Percentiles rank a stretch among this genome's conserved stretches.
phyloP scores from a whole-genome alignment of 2,329 filamentous ascomycete genomes.

The Neodidymelliopsis sp. region DNA sequence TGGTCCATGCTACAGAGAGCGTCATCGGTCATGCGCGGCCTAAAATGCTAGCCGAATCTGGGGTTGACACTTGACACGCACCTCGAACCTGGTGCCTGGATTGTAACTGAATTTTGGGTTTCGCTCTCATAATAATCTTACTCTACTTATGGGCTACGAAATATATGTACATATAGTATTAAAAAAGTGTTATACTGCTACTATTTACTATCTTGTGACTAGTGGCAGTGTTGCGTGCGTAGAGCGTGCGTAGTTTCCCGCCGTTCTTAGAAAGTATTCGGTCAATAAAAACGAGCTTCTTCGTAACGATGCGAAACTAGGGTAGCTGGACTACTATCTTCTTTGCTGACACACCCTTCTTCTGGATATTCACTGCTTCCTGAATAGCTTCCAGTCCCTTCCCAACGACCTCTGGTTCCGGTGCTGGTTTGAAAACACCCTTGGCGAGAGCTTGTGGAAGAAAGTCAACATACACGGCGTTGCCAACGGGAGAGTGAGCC shows the following conservation, averaged over 20 bases:
- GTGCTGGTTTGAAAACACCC: conserved; percentile 22
- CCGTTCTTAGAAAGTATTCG: too few species aligned
- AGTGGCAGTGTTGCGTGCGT: too few species aligned
- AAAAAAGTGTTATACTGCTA: too few species aligned
- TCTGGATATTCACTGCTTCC: conserved; percentile 15
- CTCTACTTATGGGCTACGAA: too few species aligned
- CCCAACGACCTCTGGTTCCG: conserved; percentile 20
- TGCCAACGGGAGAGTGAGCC: conserved; percentile 4
- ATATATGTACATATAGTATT: too few species aligned
- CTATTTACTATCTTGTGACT: too few species aligned
- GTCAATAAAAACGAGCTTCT: too few species aligned
- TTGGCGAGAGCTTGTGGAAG: conserved; percentile 21
- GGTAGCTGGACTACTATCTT: conserved; percentile 29
- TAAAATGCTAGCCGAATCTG: conserved; percentile 15
- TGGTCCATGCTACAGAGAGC: conserved; percentile 8
- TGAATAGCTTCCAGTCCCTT: conserved; percentile 21
- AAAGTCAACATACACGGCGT: conserved; percentile 11
- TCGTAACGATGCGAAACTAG: too few species aligned
- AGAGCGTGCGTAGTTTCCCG: too few species aligned
- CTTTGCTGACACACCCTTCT: conserved; percentile 19
- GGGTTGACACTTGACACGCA: conserved; percentile 9
- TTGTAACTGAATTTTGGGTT: too few species aligned
- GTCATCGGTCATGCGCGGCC: conserved; percentile 19
- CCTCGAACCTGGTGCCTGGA: neutral
- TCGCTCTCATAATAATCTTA: too few species aligned